phyloP scores from a whole-genome alignment of 106 monocot genomes.

The Hemerocallis citrina region DNA sequence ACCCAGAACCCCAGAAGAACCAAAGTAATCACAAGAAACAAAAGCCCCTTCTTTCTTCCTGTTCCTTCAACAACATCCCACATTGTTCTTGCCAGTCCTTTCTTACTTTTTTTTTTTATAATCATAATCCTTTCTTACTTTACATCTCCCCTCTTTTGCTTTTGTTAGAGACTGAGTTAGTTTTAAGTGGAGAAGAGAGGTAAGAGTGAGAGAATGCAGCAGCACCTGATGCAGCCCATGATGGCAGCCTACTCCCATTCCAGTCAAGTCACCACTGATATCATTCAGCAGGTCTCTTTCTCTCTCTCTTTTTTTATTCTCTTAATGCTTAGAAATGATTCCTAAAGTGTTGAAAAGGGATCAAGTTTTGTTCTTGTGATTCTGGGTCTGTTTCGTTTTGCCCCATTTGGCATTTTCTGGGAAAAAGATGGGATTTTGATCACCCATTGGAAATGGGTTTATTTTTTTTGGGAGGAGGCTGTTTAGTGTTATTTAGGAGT shows the following conservation, averaged over 20 bases:
- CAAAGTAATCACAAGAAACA: neutral
- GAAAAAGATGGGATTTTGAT: neutral
- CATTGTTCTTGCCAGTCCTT: neutral
- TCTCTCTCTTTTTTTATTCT: neutral
- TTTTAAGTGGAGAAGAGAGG: neutral
- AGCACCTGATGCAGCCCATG: constrained; percentile 78
- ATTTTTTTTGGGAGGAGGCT: neutral
- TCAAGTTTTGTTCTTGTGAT: neutral
- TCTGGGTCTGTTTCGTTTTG: neutral
- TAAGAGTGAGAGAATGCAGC: constrained; percentile 36
- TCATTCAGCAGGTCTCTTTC: constrained; percentile 56
- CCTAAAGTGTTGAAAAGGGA: no score
- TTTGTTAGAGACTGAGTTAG: neutral
- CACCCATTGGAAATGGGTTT: neutral
- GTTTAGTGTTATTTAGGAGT: neutral
- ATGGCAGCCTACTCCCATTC: constrained; percentile 55
- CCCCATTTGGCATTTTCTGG: no score
- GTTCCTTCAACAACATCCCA: neutral
- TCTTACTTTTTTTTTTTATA: no score
- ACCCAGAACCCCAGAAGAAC: neutral
- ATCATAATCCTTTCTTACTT: no score
- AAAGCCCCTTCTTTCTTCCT: neutral
- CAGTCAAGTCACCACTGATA: constrained; percentile 60
- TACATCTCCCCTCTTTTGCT: no score
- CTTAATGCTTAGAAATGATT: no score